A percentile compares a stretch with the other conserved stretches of the same genome.
These are phyloP conservation scores for Sporobolus alterniflorus DNA, from an alignment of 202 grass and related monocot species.

Conservation along the genomic window DNA sequence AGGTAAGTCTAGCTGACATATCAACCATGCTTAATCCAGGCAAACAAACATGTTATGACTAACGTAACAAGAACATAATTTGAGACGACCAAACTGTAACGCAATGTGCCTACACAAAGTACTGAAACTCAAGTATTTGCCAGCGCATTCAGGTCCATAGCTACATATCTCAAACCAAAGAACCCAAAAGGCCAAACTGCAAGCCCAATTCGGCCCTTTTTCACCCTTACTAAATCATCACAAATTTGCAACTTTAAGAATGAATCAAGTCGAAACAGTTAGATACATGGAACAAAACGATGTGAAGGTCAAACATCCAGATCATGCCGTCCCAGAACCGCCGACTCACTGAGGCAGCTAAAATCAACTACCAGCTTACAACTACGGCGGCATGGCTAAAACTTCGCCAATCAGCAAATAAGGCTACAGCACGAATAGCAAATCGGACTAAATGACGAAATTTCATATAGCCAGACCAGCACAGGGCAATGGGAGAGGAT, in stretches of 20 bases:
- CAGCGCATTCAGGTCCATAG: background rate
- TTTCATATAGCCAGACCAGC: background rate
- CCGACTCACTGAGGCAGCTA: background rate
- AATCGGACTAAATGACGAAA: conserved; percentile 6
- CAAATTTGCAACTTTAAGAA: background rate
- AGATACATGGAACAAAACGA: background rate
- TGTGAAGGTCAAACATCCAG: background rate
- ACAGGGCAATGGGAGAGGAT: background rate
- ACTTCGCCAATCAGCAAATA: background rate
- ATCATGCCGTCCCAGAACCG: background rate
- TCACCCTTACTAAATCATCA: background rate
- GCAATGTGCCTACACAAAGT: background rate
- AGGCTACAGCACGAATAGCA: background rate
- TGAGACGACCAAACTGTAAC: background rate
- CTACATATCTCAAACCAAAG: background rate
- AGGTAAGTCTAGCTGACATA: background rate
- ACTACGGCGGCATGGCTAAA: background rate
- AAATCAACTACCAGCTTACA: background rate
- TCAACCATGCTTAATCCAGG: background rate
- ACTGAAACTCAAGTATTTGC: background rate
- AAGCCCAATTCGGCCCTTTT: background rate
- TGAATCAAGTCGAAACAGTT: background rate
- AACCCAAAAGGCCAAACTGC: background rate
- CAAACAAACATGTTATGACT: background rate
- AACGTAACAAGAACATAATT: background rate